Base-by-base conservation (phyloP, 345 rosid species). In the Erucastrum elatum region DNA sequence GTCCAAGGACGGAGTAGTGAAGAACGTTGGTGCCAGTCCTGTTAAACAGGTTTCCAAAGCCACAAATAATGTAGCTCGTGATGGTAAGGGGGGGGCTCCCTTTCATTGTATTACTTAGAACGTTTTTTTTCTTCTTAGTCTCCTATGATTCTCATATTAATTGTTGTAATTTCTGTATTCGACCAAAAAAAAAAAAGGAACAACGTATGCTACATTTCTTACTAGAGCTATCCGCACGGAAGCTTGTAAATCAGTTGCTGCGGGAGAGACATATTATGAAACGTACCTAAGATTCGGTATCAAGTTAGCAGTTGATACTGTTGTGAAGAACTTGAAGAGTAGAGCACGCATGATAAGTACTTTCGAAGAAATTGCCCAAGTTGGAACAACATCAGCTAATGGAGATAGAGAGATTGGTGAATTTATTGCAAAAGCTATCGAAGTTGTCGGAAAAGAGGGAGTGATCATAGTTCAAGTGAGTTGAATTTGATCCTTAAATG, bases 11-110 rank as follows among this genome's bases (percentile, higher is more conserved):
- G 89, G 88, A 81, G 86, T 93, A 81, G 87, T 91, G 13, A 95
- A 90, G 84, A 95, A 95, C 46, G 81, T 95, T 64, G 98, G 98
- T 80, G 99, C 99, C 35, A 95, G 99, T 83, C 98, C 93, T 49
- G 99, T 95, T 71, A 95, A 95, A 85, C 99, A 90, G 86, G 99
- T 95, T 71, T 98, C 99, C 56, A 96, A 96, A 80, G 99, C 99
- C 49, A 91, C 99, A 39, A 96, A 96, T 75, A 98, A 93, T 73
- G 93, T 81, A 4, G 98, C 98, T 6, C 97, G 98, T 59, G 98
- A 96, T 84, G 99, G 99, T 96, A 83, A 74, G 84, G 49, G 46
- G 0, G 21, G 37, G 29, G 34, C 35, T 75, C 16, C 60, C 11
- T 41, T 55, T 39, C 72, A 31, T 12, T 69, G 27, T 11, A 25